Evolutionary conservation across 805 yeast species (phyloP), one percentile per base, ranked within the genome.

Genomic region (Metschnikowia henanensis): DNA sequence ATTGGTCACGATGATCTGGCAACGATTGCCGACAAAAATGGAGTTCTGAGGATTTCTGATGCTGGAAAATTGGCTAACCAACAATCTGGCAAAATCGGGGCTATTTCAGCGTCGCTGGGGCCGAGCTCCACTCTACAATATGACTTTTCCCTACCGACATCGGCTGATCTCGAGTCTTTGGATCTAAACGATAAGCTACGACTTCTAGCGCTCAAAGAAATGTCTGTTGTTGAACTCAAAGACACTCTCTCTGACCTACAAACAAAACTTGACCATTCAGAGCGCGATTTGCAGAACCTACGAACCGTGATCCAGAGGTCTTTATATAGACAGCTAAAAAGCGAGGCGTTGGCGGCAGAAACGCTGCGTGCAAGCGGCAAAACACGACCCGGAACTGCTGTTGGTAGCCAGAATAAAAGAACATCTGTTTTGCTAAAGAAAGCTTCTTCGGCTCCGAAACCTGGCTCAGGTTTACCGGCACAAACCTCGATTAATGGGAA

Each of bases 131-230:
- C 8, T 30, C 16, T 29, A n/a, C 19, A 55, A 29, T 61, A 51
- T 33, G 70, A 66, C 36, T 41, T 63, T 6, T 61, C 66, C 1
- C 49, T 69, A 6, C 73, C 73, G 4, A 60, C 58, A 20, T 46
- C 56, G 20, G 66, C 61, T 19, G 62, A 62, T 35, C 55, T 70
- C 12, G 38, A 44, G 7, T 40, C 38, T 3, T 47, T 58, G 20
- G 47, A 73, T 31, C 66, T 83, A 5, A 80, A 79, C 45, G 78
- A 75, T 4, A 76, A 81, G 37, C 62, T 84, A 37, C 72, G 87
- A 48, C 64, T 73, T 7, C 63, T 85, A 35, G 92, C 92, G 0
- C 66, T 79, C 31, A 84, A 83, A 55, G 94, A 85, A 57, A 77
- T 82, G 77, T 77, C 76, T 20, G 67, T 84, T 22, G 74, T 84